phyloP scores from a whole-genome alignment of 2,329 filamentous ascomycete genomes.

The Xylaria sp. region DNA sequence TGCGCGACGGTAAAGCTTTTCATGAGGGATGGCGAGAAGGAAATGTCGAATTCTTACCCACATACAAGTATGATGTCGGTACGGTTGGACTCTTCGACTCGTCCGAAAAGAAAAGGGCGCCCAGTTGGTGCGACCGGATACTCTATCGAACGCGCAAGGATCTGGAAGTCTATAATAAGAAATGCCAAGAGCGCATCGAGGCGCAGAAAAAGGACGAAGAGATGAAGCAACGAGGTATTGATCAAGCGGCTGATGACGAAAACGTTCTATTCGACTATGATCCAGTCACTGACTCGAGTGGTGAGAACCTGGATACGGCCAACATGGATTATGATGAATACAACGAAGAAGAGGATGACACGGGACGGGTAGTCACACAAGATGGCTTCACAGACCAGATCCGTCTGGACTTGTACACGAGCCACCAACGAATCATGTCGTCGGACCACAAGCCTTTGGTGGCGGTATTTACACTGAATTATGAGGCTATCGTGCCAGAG shows the following conservation, averaged over 20 bases:
- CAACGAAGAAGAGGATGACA: slow-evolving; percentile 41
- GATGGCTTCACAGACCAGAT: slow-evolving; percentile 54
- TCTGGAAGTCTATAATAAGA: slow-evolving; percentile 59
- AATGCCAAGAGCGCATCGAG: slow-evolving; percentile 56
- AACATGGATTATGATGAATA: slow-evolving; percentile 51
- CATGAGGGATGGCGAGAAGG: slow-evolving; percentile 92
- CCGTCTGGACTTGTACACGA: slow-evolving; percentile 64
- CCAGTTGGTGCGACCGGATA: slow-evolving; percentile 96
- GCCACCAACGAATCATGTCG: slow-evolving; percentile 82
- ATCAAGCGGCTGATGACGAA: slow-evolving; percentile 68
- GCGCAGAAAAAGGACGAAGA: slow-evolving; percentile 72
- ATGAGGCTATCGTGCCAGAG: slow-evolving; percentile 79
- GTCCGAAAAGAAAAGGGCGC: slow-evolving; percentile 86
- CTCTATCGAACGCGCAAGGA: slow-evolving; percentile 74
- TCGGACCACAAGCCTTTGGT: slow-evolving; percentile 93
- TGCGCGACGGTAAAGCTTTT: slow-evolving; percentile 72
- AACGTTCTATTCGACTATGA: slow-evolving; percentile 87
- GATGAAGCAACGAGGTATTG: slow-evolving; percentile 75
- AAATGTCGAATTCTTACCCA: slow-evolving; percentile 79
- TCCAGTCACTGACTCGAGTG: slow-evolving; percentile 63
- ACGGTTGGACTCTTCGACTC: slow-evolving; percentile 89
- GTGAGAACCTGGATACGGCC: slow-evolving; percentile 37
- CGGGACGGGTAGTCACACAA: slow-evolving; percentile 50
- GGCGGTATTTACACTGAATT: slow-evolving; percentile 76
- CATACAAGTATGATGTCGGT: slow-evolving; percentile 98